Conservation (phyloP, 2,329 filamentous ascomycete species). For the Neospermospora avenae region DNA sequence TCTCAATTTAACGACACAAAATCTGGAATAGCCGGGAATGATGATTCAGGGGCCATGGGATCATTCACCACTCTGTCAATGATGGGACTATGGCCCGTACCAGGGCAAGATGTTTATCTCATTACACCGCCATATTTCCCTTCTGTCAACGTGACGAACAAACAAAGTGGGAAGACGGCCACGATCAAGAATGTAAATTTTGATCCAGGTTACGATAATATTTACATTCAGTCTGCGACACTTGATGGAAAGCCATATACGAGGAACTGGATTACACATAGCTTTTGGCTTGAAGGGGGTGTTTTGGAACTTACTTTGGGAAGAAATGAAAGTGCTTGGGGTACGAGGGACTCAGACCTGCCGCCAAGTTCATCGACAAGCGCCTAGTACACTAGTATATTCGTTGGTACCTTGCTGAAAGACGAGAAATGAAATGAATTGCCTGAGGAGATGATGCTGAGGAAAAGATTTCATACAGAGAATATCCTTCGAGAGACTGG, state of each 20-base stretch:
- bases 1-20: slow-evolving; percentile 56
- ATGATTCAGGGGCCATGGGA: slow-evolving; percentile 63
- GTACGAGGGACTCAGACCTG: slow-evolving; percentile 54
- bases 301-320: slow-evolving; percentile 64
- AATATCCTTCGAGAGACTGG: too few relatives aligned
- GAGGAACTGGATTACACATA: slow-evolving; percentile 65
- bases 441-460: background rate
- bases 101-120: slow-evolving; percentile 66
- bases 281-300: slow-evolving; percentile 63
- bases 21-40: slow-evolving; percentile 64
- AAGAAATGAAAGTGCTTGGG: slow-evolving; percentile 60
- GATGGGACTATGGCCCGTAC: slow-evolving; percentile 57
- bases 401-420: too few relatives aligned
- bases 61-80: slow-evolving; percentile 28
- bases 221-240: slow-evolving; percentile 64
- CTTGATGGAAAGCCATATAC: slow-evolving; percentile 57
- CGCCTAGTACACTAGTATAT: too few relatives aligned
- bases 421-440: background rate
- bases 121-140: slow-evolving; percentile 66
- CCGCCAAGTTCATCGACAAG: slow-evolving; percentile 49
- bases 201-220: slow-evolving; percentile 51
- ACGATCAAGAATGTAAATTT: slow-evolving; percentile 59
- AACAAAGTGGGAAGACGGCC: slow-evolving; percentile 55
- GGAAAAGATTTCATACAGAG: too few relatives aligned
- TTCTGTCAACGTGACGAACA: slow-evolving; percentile 53